Conservation (phyloP, 345 rosid genomes). For the Carallia pectinifolia region DNA sequence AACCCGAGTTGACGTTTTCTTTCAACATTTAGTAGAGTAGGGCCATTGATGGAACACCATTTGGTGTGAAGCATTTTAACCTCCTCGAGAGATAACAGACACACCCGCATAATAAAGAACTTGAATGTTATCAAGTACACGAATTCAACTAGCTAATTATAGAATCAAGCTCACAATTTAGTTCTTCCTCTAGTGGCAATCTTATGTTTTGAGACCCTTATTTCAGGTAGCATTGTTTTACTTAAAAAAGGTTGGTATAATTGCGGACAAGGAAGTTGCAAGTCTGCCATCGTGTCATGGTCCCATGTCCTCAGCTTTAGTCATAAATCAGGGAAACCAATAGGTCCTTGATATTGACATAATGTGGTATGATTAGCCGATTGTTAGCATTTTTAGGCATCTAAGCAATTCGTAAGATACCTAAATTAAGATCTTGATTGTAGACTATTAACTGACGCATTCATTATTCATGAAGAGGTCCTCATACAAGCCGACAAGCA, state of each 20-base stretch:
- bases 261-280: slow-evolving; percentile 2
- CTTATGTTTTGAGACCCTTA: slow-evolving; percentile 10
- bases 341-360: slow-evolving; percentile 24
- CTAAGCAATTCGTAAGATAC: slow-evolving; percentile 16
- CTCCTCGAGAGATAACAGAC: background rate
- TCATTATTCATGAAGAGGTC: background rate
- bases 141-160: background rate
- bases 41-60: slow-evolving; percentile 16
- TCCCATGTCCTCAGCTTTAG: background rate
- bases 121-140: background rate
- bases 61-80: slow-evolving; percentile 17
- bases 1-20: slow-evolving; percentile 16
- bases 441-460: slow-evolving; percentile 17
- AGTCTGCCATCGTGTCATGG: slow-evolving; percentile 3
- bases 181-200: background rate
- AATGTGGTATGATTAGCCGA: slow-evolving; percentile 19
- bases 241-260: slow-evolving; percentile 5
- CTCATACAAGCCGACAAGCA: background rate
- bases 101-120: background rate
- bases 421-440: slow-evolving; percentile 22
- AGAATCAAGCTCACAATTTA: background rate
- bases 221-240: background rate
- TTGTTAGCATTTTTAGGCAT: slow-evolving; percentile 3
- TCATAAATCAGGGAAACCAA: background rate
- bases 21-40: slow-evolving; percentile 4